Evolutionary conservation across 106 monocot genomes (phyloP), one percentile per base, ranked within the genome.

Genomic region (Gastrodia elata): DNA sequence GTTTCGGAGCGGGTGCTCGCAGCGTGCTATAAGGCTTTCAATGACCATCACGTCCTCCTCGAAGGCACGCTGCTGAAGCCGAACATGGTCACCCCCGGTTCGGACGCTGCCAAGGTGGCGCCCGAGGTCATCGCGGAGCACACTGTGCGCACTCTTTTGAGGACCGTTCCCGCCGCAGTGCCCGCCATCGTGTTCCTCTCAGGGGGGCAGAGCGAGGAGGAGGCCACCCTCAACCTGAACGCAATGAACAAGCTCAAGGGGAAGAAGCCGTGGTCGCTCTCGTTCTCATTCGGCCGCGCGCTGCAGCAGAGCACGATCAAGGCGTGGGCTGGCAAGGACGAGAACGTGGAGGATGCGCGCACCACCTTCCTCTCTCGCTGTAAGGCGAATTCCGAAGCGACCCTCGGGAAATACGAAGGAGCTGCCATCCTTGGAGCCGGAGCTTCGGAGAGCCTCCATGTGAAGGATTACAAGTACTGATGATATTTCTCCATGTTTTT

Each of bases 31-130:
- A 85, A 81, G 61, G 81, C 81, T 8, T 78, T 85, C 10, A 81
- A 85, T 27, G 81, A 81, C 20, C 85, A 81, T 42, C 70, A 85
- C 32, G 85, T 85, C 7, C 85, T 85, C 4, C 59, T 81, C 33
- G 81, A 85, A 49, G 85, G 85, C 0, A 72, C 72, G 8, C 58
- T 81, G 4, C 33, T 85, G 78, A 85, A 85, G 46, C 85, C 85
- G 0, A 85, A 81, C 75, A 85, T 85, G 85, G 85, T 85, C 35
- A 85, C 81, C 15, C 85, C 81, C 0, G 84, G 80, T 3, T 84
- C 80, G 0, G 84, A 84, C 0, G 35, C 80, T 0, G 35, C 73
- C 25, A 84, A 84, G 74, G 84, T 84, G 30, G 70, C 80, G 2
- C 80, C 77, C 2, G 76, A 84, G 70, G 74, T 84, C 3, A 70